These are phyloP conservation scores for Tetrapisispora namnaoensis DNA, from an alignment of 805 yeast species.

Conservation along the genomic window DNA sequence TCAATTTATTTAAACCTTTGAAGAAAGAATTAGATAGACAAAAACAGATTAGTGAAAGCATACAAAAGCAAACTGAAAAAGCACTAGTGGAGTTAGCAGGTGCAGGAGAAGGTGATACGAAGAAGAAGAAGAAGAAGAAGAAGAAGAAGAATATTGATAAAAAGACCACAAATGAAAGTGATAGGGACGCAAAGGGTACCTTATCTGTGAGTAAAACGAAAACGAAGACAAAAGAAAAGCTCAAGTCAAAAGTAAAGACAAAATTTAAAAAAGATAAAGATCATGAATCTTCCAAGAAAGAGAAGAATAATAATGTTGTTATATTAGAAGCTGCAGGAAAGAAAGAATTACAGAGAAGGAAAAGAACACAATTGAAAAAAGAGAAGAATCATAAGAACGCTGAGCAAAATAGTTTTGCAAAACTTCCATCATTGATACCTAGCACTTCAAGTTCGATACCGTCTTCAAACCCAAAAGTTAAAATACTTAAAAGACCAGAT, in stretches of 20 bases:
- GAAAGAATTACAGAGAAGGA: slow-evolving; percentile 22
- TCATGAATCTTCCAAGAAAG: background rate
- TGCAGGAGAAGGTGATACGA: slow-evolving; percentile 14
- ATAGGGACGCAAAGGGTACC: no score
- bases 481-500: slow-evolving; percentile 4
- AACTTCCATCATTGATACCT: background rate
- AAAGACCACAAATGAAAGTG: background rate
- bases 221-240: background rate
- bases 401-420: background rate
- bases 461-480: background rate
- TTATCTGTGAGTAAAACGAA: background rate
- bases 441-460: background rate
- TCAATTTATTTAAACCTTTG: slow-evolving; percentile 22
- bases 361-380: slow-evolving; percentile 11
- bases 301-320: slow-evolving; percentile 18
- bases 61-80: slow-evolving; percentile 15
- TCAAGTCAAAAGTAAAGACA: background rate
- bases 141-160: slow-evolving; percentile 7
- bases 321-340: slow-evolving; percentile 27
- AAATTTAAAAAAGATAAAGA: slow-evolving; percentile 4
- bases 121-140: slow-evolving; percentile 9
- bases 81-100: slow-evolving; percentile 25
- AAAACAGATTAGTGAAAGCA: slow-evolving; percentile 9
- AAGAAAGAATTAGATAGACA: slow-evolving; percentile 21
- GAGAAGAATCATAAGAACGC: slow-evolving; percentile 6